A percentile compares a stretch with the other conserved stretches of the same genome.
These are phyloP conservation scores for Ophiostoma fasciatum DNA, from an alignment of 2,329 filamentous ascomycete species.

Conservation along the genomic window DNA sequence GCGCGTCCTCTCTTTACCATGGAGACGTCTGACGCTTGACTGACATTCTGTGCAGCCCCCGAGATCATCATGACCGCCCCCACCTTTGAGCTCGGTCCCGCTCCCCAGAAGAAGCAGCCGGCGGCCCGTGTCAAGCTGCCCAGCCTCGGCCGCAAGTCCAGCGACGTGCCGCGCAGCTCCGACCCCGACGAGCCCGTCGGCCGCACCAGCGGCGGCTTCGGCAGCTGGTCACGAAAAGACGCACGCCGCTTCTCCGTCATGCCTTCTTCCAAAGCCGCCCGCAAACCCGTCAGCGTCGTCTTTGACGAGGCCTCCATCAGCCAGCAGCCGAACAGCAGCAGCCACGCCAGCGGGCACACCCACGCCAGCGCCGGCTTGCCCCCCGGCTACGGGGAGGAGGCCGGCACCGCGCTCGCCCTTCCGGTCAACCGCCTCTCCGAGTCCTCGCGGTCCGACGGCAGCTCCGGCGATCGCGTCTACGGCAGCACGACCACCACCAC, in stretches of 20 bases:
- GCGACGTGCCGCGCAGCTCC: slow-evolving; percentile 28
- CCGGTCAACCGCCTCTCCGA: slow-evolving; percentile 59
- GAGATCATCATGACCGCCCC: slow-evolving; percentile 87
- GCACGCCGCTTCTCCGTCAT: too few species aligned
- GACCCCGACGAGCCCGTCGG: slow-evolving; percentile 15
- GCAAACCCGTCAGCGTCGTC: slow-evolving; percentile 35
- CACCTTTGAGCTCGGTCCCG: slow-evolving; percentile 44
- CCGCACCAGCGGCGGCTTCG: slow-evolving; percentile 8
- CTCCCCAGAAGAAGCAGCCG: slow-evolving; percentile 39
- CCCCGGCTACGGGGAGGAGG: slow-evolving; percentile 45
- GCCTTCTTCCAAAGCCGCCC: too few species aligned
- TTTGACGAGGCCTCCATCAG: slow-evolving; percentile 44
- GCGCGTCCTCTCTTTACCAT: slow-evolving; percentile 11
- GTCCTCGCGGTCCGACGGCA: slow-evolving; percentile 80
- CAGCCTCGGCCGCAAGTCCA: slow-evolving; percentile 36
- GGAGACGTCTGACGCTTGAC: too few species aligned
- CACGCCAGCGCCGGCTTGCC: slow-evolving; percentile 14
- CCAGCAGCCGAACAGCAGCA: slow-evolving; percentile 9
- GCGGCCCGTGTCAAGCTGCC: slow-evolving; percentile 39
- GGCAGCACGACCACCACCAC: slow-evolving; percentile 45
- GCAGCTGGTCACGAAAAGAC: slow-evolving; percentile 17
- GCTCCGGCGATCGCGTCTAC: slow-evolving; percentile 51
- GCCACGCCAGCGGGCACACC: background rate
- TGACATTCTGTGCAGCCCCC: slow-evolving; percentile 44
- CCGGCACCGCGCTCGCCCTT: slow-evolving; percentile 40